Conservation (phyloP, 1,284 basidiomycete species). For the Cutaneotrichosporon spelunceum region DNA sequence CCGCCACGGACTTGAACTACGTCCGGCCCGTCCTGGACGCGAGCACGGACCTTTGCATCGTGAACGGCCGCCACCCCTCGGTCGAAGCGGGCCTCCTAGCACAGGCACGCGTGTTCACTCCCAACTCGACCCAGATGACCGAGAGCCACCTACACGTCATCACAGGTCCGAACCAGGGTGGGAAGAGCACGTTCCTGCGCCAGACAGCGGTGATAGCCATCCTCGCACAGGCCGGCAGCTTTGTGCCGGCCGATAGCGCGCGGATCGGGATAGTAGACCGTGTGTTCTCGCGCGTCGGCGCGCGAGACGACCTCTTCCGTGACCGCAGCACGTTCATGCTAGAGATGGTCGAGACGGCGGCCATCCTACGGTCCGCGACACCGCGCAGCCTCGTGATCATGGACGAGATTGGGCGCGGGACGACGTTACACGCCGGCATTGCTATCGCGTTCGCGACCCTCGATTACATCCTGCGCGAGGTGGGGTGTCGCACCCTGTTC, state of each 20-base stretch:
- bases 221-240: conserved; percentile 87
- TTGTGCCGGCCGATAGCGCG: conserved; percentile 81
- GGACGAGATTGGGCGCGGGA: conserved; percentile 94
- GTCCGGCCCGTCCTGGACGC: conserved; percentile 68
- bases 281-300: conserved; percentile 91
- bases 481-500: conserved; percentile 78
- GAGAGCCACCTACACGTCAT: conserved; percentile 68
- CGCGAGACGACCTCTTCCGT: conserved; percentile 89
- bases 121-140: conserved; percentile 71
- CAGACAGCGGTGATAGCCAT: conserved; percentile 88
- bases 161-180: conserved; percentile 95
- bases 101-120: conserved; percentile 70
- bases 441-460: conserved; percentile 90
- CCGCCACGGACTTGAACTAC: conserved; percentile 76
- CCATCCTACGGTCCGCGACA: conserved; percentile 70
- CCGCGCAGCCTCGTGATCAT: conserved; percentile 83
- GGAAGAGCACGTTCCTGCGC: conserved; percentile 86
- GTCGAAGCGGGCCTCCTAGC: conserved; percentile 84
- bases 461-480: conserved; percentile 71
- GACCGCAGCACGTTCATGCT: conserved; percentile 84
- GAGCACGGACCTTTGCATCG: conserved; percentile 62
- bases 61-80: conserved; percentile 82
- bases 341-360: conserved; percentile 54
- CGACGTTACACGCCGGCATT: conserved; percentile 84
- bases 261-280: conserved; percentile 82